These are phyloP conservation scores for Coprinellus micaceus DNA, from an alignment of 768 basidiomycete genomes.

Conservation along the genomic window DNA sequence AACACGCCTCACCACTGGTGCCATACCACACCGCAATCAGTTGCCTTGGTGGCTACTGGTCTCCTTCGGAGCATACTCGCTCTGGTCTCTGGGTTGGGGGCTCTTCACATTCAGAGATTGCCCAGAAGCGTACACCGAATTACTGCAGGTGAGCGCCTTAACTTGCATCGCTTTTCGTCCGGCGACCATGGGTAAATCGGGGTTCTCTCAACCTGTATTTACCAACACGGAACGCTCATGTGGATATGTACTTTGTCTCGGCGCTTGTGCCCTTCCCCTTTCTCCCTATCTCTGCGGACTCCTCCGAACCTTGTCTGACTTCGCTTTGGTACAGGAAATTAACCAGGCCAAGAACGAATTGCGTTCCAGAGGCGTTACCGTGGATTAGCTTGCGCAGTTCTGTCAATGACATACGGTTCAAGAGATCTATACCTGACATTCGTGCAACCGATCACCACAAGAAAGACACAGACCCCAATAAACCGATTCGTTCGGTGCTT, in stretches of 20 bases:
- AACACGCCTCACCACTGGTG: not conserved
- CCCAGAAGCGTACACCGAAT: constrained; percentile 72
- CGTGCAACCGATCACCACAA: not conserved
- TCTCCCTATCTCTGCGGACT: constrained; percentile 8
- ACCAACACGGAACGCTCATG: too few relatives aligned
- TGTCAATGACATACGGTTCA: not conserved
- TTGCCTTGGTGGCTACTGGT: constrained; percentile 83
- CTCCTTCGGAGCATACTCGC: constrained; percentile 73
- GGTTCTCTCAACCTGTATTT: not conserved
- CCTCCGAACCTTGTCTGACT: constrained; percentile 2
- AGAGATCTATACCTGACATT: constrained; percentile 9
- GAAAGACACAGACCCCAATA: not conserved
- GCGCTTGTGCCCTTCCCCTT: not conserved
- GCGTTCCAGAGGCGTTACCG: constrained; percentile 54
- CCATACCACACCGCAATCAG: constrained; percentile 30
- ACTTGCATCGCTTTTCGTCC: constrained; percentile 2
- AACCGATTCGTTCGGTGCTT: not conserved
- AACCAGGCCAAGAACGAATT: constrained; percentile 49
- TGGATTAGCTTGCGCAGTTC: constrained; percentile 35
- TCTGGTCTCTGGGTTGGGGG: constrained; percentile 75
- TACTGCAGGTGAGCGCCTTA: constrained; percentile 49
- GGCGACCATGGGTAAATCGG: not conserved
- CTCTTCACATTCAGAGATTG: constrained; percentile 72
- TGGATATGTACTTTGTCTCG: not conserved
- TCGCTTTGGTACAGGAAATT: constrained; percentile 50